phyloP scores from a whole-genome alignment of 805 yeast species.

The Yarrowia divulgata region DNA sequence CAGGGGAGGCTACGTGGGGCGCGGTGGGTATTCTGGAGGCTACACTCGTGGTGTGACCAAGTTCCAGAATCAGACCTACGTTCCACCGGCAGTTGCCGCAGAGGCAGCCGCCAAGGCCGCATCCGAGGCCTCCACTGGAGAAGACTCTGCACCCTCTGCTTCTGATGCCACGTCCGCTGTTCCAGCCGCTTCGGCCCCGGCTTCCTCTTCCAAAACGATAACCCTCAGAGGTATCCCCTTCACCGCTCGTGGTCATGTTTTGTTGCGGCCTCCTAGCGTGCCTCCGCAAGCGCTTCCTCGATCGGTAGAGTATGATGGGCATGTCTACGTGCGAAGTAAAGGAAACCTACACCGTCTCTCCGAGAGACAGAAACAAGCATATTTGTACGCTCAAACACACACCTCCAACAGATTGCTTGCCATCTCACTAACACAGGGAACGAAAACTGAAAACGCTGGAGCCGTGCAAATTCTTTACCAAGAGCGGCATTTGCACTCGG shows the following conservation, averaged over 20 bases:
- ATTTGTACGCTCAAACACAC: constrained; percentile 31
- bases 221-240: constrained; percentile 16
- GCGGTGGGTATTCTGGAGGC: constrained; percentile 8
- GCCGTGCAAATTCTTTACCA: constrained; percentile 27
- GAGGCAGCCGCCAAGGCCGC: constrained; percentile 36
- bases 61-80: constrained; percentile 32
- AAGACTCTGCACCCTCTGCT: not conserved
- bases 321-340: constrained; percentile 29
- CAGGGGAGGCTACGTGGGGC: constrained; percentile 22
- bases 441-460: constrained; percentile 1
- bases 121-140: not conserved
- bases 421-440: constrained; percentile 22
- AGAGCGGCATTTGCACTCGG: constrained; percentile 19
- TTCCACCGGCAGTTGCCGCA: constrained; percentile 30
- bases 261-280: constrained; percentile 35
- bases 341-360: constrained; percentile 37
- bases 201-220: not conserved
- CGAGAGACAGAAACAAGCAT: constrained; percentile 35
- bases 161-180: not conserved
- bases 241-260: constrained; percentile 31
- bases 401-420: not conserved
- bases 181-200: not conserved
- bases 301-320: constrained; percentile 27
- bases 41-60: constrained; percentile 7
- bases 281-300: constrained; percentile 21